These are phyloP conservation scores for Diddensiella santjacobensis DNA, from an alignment of 805 yeast genomes.

Conservation along the genomic window DNA sequence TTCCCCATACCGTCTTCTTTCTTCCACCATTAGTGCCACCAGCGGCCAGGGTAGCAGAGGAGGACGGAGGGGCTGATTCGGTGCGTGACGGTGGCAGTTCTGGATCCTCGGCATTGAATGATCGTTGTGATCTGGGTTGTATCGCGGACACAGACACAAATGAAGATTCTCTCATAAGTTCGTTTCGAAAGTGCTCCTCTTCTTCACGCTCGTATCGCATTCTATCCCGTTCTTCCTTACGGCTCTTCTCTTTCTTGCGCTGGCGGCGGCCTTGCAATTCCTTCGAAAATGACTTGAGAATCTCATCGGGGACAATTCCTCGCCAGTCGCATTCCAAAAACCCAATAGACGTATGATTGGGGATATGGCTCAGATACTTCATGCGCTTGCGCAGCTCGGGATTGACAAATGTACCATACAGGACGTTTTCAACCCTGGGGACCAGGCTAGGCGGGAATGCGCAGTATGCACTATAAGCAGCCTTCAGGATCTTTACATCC, in stretches of 20 bases:
- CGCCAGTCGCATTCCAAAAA: constrained; percentile 85
- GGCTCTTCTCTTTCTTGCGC: constrained; percentile 21
- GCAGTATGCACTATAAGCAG: constrained; percentile 58
- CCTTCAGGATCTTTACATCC: constrained; percentile 69
- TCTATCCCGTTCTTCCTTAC: constrained; percentile 24
- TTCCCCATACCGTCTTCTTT: constrained; percentile 19
- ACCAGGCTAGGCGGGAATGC: constrained; percentile 64
- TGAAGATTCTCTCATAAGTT: constrained; percentile 22
- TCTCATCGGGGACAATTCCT: constrained; percentile 33
- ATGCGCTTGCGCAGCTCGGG: constrained; percentile 56
- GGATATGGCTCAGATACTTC: constrained; percentile 77
- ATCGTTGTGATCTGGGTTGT: constrained; percentile 6
- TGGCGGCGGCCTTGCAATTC: constrained; percentile 27
- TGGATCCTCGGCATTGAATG: constrained; percentile 9
- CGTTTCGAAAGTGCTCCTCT: constrained; percentile 35
- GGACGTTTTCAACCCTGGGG: constrained; percentile 65
- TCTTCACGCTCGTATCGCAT: constrained; percentile 34
- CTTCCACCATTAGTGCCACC: background rate
- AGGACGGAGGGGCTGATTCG: constrained; percentile 1
- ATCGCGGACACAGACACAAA: constrained; percentile 8
- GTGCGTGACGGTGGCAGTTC: constrained; percentile 6
- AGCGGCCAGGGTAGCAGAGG: constrained; percentile 3
- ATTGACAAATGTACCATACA: constrained; percentile 59
- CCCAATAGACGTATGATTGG: constrained; percentile 79
- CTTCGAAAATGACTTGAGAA: constrained; percentile 24